These are phyloP conservation scores for Durusdinium trenchii DNA, from an alignment of 73 alveolate species.

Conservation along the genomic window DNA sequence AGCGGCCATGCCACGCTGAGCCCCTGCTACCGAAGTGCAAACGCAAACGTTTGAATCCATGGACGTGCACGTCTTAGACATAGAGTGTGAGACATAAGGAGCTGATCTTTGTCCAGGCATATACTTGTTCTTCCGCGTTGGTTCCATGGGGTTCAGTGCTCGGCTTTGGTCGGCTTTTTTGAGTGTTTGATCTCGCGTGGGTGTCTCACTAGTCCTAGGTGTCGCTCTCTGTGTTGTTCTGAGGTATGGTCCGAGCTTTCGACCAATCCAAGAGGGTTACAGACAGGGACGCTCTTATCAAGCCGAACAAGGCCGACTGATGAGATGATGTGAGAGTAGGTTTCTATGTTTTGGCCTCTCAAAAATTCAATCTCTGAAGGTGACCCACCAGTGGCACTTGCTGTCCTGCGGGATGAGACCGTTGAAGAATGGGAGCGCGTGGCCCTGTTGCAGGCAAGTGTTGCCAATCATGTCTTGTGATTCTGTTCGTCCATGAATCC, in stretches of 20 bases:
- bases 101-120: neutral
- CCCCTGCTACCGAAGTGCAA: too few species aligned
- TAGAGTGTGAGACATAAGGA: too few species aligned
- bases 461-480: neutral
- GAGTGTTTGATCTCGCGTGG: neutral
- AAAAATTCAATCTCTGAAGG: too few species aligned
- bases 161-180: neutral
- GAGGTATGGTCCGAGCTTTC: constrained; percentile 89
- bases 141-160: constrained; percentile 50
- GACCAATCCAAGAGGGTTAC: constrained; percentile 60
- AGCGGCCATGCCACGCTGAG: too few species aligned
- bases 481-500: neutral
- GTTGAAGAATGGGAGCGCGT: constrained; percentile 91
- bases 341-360: too few species aligned
- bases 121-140: constrained; percentile 47
- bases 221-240: neutral
- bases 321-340: too few species aligned
- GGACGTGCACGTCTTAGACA: too few species aligned
- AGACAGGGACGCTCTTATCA: constrained; percentile 43
- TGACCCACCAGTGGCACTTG: constrained; percentile 26
- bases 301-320: constrained; percentile 65
- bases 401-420: constrained; percentile 78
- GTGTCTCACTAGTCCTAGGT: neutral
- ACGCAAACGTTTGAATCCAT: too few species aligned
- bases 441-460: constrained; percentile 55